Base-by-base conservation (phyloP, 2,329 filamentous ascomycete genomes). In the Xylariaceae sp. region DNA sequence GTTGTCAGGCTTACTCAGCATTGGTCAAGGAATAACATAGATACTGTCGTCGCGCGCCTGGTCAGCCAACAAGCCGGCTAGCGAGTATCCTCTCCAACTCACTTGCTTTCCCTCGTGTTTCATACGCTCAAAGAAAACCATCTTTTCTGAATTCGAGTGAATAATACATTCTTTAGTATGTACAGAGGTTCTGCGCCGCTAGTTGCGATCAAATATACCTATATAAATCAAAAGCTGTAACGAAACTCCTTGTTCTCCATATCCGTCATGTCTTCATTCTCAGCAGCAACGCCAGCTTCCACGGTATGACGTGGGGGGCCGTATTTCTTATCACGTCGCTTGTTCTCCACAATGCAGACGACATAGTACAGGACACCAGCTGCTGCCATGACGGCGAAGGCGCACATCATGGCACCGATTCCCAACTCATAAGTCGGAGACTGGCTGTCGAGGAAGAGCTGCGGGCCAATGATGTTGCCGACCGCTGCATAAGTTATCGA, bases 401-500 rank as follows among this genome's bases (percentile, higher is more conserved):
- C 48, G 8, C 35, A 49, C 5, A 56, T 37, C 39, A 56, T 50
- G 1, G 46, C 38, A 1, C 43, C 38, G 6, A 57, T 57, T 0
- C 53, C 53, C 0, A 56, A 44, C 0, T 37, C 37, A 16, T 56
- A 56, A 3, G 41, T 39, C 0, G 53, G 53, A 4, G 53, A 48
- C 13, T 56, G 52, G 1, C 28, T 36, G 1, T 44, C 38, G 1
- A 44, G 40, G 13, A 55, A 56, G 24, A 56, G 45, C 12, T 57
- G 53, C 0, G 53, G 53, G 0, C 53, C 53, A 4, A 56, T 36
- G 2, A 56, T 57, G 5, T 56, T 55, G 6, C 53, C 52, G 4
- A 57, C 27, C 2, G 33, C 21, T n/a, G n/a, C n/a, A n/a, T n/a
- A n/a, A n/a, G n/a, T n/a, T n/a, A n/a, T n/a, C n/a, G n/a, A n/a